phyloP scores from a whole-genome alignment of 345 rosid genomes.

The Citrus cavaleriei region DNA sequence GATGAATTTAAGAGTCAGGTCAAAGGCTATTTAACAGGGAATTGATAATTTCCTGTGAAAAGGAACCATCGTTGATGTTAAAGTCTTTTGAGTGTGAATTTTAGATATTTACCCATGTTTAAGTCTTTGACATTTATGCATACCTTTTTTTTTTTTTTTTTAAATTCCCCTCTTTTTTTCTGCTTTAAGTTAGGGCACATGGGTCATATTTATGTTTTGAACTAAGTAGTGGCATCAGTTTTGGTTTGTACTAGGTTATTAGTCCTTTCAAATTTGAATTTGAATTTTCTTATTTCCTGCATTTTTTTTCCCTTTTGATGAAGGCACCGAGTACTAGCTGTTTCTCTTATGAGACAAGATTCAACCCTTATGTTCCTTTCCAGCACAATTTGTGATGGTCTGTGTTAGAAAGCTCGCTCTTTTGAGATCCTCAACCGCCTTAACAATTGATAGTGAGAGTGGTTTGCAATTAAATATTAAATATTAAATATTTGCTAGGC shows the following conservation, averaged over 20 bases:
- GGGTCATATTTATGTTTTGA: constrained; percentile 20
- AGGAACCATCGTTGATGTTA: constrained; percentile 21
- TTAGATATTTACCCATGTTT: constrained; percentile 34
- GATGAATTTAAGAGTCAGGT: constrained; percentile 14
- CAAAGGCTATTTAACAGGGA: constrained; percentile 28
- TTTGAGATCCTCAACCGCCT: too few relatives aligned
- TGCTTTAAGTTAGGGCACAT: constrained; percentile 8
- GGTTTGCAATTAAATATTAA: too few relatives aligned
- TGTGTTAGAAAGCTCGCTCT: too few relatives aligned
- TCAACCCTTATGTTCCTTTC: too few relatives aligned
- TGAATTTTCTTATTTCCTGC: background rate
- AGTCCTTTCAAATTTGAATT: background rate
- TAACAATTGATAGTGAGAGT: too few relatives aligned
- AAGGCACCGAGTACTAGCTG: too few relatives aligned
- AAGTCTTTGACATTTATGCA: constrained; percentile 15
- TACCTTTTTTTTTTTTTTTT: background rate
- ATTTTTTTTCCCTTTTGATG: background rate
- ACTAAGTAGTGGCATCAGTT: constrained; percentile 34
- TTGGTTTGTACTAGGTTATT: constrained; percentile 25
- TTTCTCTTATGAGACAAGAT: too few relatives aligned
- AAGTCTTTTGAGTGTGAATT: too few relatives aligned
- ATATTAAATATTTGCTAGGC: too few relatives aligned
- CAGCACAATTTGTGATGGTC: too few relatives aligned
- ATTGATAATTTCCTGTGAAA: constrained; percentile 19
- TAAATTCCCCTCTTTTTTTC: background rate